Base-by-base conservation (phyloP, 805 yeast genomes). In the Cyberlindnera suaveolens region DNA sequence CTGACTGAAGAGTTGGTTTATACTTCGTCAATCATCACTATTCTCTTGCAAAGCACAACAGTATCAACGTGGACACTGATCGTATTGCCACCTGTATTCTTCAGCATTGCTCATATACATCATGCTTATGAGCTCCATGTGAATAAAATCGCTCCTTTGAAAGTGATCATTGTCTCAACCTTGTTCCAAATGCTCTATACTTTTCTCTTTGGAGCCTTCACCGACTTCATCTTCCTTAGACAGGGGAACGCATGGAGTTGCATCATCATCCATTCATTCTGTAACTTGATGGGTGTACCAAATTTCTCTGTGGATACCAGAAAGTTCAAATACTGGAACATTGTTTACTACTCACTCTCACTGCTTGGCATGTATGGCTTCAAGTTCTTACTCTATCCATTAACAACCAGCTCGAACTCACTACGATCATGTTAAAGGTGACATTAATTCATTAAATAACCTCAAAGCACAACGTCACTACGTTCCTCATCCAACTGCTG, bases 101-200 rank as follows among this genome's bases (percentile, higher is more conserved):
- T 87, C 65, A 89, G 90, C 1, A 52, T 82, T 20, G 93, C 95
- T 1, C 96, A 87, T 61, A 39, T 83, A 18, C 91, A 87, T 56
- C 95, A 87, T 58, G 88, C 77, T 3, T 67, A 67, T 48, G 80
- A 76, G 42, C 50, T 73, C 36, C 67, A 67, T 48, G 48, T 54
- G 2, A 61, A 54, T 9, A 49, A 59, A 2, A 36, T 23, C 2
- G 35, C 53, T 6, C 57, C 66, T 3, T 15, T 65, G 3, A 31
- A 47, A 0, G 52, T 62, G 15, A 67, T 79, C 1, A 27, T 71
- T 1, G 31, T 68, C 5, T 56, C 63, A 6, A 64, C 74, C 2
- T 16, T 58, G 0, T 69, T 80, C 45, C 96, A 88, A 50, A 62
- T 80, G 36, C 40, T 57, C 0, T 86, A 83, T 58, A 87, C 96